Conservation (phyloP, 352 stramenopile species). For the Pythium rishiriense region DNA sequence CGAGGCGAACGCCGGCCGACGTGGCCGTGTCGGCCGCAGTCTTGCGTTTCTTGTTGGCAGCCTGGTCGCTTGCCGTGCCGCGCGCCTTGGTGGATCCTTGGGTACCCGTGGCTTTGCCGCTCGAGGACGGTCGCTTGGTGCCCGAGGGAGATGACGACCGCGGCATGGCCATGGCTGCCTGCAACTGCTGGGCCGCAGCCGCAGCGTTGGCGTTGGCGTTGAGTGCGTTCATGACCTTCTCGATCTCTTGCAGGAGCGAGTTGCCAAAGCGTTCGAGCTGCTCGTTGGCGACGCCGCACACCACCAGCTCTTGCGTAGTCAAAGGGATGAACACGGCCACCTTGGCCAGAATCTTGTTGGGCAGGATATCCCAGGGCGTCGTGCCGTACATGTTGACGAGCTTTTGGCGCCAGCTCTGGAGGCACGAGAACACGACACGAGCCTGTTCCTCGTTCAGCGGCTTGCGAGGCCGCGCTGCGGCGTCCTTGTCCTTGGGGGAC, state of each 20-base stretch:
- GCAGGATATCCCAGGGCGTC: conserved; percentile 69
- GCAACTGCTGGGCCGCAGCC: conserved; percentile 21
- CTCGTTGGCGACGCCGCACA: conserved; percentile 50
- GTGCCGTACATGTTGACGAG: conserved; percentile 73
- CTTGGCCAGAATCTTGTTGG: conserved; percentile 72
- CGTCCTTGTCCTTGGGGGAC: conserved; percentile 24
- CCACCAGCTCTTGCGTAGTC: conserved; percentile 52
- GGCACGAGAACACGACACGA: conserved; percentile 59
- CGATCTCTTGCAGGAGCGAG: conserved; percentile 61
- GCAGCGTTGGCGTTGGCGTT: conserved; percentile 19
- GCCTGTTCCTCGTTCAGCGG: conserved; percentile 61
- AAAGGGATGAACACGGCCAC: conserved; percentile 61
- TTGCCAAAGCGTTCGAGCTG: conserved; percentile 59
- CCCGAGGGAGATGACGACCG: not conserved
- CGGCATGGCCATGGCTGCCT: conserved; percentile 2
- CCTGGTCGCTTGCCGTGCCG: not conserved
- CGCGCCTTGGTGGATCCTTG: conserved; percentile 1
- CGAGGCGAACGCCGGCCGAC: conserved; percentile 3
- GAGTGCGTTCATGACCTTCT: conserved; percentile 33
- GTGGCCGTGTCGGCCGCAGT: conserved; percentile 2
- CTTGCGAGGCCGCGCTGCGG: conserved; percentile 17
- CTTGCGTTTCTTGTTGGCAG: conserved; percentile 30
- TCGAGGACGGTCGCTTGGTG: conserved; percentile 14
- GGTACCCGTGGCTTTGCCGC: not conserved
- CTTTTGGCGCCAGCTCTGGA: conserved; percentile 80